Evolutionary conservation across 495 filamentous ascomycete genomes (phyloP), one percentile per base, ranked within the genome.

Genomic region (Cairneyella variabilis): DNA sequence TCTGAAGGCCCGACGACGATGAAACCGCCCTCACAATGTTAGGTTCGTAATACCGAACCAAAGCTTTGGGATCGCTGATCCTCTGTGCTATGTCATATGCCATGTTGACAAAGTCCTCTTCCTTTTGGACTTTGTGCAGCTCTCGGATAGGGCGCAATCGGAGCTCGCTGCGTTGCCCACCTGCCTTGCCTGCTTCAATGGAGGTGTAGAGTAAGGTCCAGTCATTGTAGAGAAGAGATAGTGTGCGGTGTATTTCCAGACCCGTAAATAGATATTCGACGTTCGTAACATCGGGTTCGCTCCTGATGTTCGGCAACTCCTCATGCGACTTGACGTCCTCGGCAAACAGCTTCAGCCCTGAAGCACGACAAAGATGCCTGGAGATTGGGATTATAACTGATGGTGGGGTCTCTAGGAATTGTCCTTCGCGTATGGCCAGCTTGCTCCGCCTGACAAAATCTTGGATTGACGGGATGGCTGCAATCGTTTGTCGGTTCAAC

Each of bases 251-350:
- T 7, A 74, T 56, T 43, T 81, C 76, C 6, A 77, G 49, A 2
- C 71, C 71, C 23, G 65, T 66, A 55, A 77, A 75, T 18, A 68
- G 56, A 66, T 82, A 80, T 30, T 68, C 53, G 9, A 76, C 58
- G 20, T 63, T 48, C 21, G 41, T 51, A n/a, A 32, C 11, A 23
- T 55, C 28, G 10, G 9, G 3, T 38, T 38, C 23, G n/a, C 11
- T 4, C 25, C 25, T 20, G 9, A 6, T 20, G 10, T 14, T 40
- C 10, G 37, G 11, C 8, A 34, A 14, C 4, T 18, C 26, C 16
- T 47, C 44, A 4, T 3, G 30, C 6, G 11, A 17, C 27, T 36
- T 37, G n/a, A 11, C 7, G 10, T 43, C 36, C 5, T 48, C 44
- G n/a, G 10, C 34, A 40, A 37, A 48, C 3, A 58, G 30, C 21